Base-by-base conservation (phyloP, 78 protist genomes). In the Dictyostelium brefeldianum region DNA sequence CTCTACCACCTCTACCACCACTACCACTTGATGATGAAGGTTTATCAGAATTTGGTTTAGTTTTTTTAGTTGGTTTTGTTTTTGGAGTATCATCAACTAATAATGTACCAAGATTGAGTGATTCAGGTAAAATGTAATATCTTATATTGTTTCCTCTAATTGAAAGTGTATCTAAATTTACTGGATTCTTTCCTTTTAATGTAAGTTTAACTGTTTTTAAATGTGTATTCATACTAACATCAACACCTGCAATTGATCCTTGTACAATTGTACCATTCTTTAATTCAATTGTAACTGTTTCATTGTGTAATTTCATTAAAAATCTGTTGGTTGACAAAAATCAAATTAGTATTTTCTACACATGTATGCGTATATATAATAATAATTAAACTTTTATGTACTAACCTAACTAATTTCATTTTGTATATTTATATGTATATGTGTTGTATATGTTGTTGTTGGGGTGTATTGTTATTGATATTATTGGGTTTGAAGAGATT, bases 101-200 rank as follows among this genome's bases (percentile, higher is more conserved):
- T 5, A 99, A 84, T 0, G 99, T 96, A 56, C 98, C 99, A 6
- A 99, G 77, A 78, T 99, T 98, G 27, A 99, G 74, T 10, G 89
- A 78, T 56, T 99, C 99, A 5, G 99, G 99, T 31, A 99, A 94
- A 53, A 98, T 96, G 81, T 62, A 97, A 64, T 98, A 98, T 17
- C 99, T 97, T 50, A 99, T 92, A 97, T 96, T 98, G 93, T 65
- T 97, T 12, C 99, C 99, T n/a, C 99, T 96, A 36, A 99, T 95
- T 69, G 92, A 80, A 29, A 99, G 92, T 10, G 97, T 53, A 51
- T 98, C 99, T 57, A 99, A 56, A 29, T 62, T 47, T 48, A 98
- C 92, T 7, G 99, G 99, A 31, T 99, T 97, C 91, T 96, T 80
- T 65, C 94, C 94, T 89, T 96, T 97, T 17, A 96, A 77, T 31